phyloP scores from a whole-genome alignment of 2,329 filamentous ascomycete species.

The Byssoonygena ceratinophila region DNA sequence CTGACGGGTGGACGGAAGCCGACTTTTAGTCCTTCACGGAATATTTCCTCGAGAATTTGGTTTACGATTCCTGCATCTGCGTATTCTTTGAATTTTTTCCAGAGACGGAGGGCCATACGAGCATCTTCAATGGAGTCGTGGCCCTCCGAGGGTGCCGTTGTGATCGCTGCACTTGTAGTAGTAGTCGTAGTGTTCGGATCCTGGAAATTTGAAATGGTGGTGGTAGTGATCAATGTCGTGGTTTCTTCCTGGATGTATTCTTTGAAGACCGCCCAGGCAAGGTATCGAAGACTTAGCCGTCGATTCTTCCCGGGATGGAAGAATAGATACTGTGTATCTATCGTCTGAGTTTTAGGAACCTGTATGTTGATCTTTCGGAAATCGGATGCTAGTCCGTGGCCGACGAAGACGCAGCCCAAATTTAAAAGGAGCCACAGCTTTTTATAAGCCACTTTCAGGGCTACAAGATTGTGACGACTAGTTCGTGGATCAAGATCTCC shows the following conservation, averaged over 20 bases:
- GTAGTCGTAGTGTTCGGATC: conserved; percentile 3
- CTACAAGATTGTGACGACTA: conserved; percentile 73
- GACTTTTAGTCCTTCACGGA: conserved; percentile 52
- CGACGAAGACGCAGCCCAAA: conserved; percentile 83
- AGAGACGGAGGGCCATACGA: conserved; percentile 77
- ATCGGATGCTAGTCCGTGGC: conserved; percentile 86
- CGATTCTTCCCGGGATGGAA: conserved; percentile 69
- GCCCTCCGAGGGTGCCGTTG: conserved; percentile 26
- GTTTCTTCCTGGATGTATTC: conserved; percentile 80
- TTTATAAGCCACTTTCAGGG: conserved; percentile 89
- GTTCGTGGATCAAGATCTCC: conserved; percentile 70
- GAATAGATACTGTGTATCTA: conserved; percentile 89
- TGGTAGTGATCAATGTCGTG: conserved; percentile 10
- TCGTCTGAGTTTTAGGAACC: conserved; percentile 77
- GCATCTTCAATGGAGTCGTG: conserved; percentile 97
- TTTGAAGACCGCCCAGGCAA: conserved; percentile 82
- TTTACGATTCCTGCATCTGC: conserved; percentile 74
- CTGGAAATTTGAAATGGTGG: neutral
- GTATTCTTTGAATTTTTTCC: conserved; percentile 81
- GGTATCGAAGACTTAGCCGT: conserved; percentile 81
- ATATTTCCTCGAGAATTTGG: conserved; percentile 77
- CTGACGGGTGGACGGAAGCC: conserved; percentile 48
- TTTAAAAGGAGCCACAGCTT: conserved; percentile 96
- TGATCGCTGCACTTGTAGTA: conserved; percentile 10
- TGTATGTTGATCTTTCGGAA: conserved; percentile 98